Base-by-base conservation (phyloP, 768 basidiomycete species). In the Boletus rex-veris region DNA sequence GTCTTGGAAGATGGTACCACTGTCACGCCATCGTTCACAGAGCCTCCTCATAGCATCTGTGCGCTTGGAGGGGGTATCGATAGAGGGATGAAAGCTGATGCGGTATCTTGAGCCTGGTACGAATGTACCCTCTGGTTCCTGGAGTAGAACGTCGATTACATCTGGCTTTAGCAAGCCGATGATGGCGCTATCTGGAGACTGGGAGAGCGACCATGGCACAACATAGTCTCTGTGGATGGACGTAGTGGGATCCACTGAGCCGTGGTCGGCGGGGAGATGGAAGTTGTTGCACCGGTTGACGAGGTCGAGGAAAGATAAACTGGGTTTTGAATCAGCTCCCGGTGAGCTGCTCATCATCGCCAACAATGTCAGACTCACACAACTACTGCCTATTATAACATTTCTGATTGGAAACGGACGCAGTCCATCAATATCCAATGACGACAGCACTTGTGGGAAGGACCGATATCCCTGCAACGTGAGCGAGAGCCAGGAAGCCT, bases 11-110 rank as follows among this genome's bases (percentile, higher is more conserved):
- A 82, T 49, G 41, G 45, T 63, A 7, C 78, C 82, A 5, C 68
- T 73, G 62, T 88, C 85, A 40, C 88, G 80, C 91, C 91, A 93
- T 41, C 81, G 78, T 66, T 84, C 82, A 66, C 86, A 89, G 16
- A 92, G 69, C 58, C 79, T 82, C 55, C 75, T 78, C 76, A 92
- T 80, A 9, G 75, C 80, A 2, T 67, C 73, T 7, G 83, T 85
- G 40, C 90, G 81, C 60, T 80, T 81, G 18, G 73, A 66, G 9
- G 81, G 81, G 12, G 81, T 82, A 65, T 83, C 71, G 43, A 85
- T 54, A 58, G 77, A 77, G 4, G 66, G 54, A 38, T 75, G 72
- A 61, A 89, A 85, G 59, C 78, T 80, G 42, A 86, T 68, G 21
- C 55, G 50, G 28, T 41, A 54, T 43, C 48, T 59, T 51, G 58